A percentile compares a stretch with the other conserved stretches of the same genome.
phyloP scores from a whole-genome alignment of 331 rosid genomes.

The Prunus yedoensis region DNA sequence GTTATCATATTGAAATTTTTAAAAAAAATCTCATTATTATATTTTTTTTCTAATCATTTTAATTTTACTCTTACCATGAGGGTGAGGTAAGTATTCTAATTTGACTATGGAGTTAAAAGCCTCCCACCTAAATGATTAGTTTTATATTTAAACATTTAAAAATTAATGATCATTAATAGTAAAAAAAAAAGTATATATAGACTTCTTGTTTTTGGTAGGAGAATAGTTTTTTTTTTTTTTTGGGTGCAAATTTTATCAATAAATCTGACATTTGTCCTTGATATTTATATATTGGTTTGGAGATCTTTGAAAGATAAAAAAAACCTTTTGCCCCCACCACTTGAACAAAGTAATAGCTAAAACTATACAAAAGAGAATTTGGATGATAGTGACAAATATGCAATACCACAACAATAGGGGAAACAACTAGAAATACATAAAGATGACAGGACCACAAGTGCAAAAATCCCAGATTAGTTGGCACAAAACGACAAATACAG shows the following conservation, averaged over 20 bases:
- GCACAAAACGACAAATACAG: constrained; percentile 27
- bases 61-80: neutral
- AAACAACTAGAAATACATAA: constrained; percentile 14
- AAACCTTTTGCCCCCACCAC: neutral
- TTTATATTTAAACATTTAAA: too few species aligned
- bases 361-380: neutral
- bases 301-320: neutral
- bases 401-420: constrained; percentile 13
- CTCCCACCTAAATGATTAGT: neutral
- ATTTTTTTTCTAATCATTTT: neutral
- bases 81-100: neutral
- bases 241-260: neutral
- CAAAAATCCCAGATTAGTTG: constrained; percentile 20
- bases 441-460: neutral
- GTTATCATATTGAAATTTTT: neutral
- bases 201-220: neutral
- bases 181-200: too few species aligned
- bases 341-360: neutral
- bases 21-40: neutral
- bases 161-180: neutral
- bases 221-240: neutral
- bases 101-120: neutral
- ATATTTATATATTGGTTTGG: neutral
- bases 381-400: constrained; percentile 11
- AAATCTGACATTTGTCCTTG: neutral